A percentile compares a stretch with the other conserved stretches of the same genome.
Evolutionary conservation across 78 protist species (phyloP).

Genomic region (Dictyostelium brefeldianum): DNA sequence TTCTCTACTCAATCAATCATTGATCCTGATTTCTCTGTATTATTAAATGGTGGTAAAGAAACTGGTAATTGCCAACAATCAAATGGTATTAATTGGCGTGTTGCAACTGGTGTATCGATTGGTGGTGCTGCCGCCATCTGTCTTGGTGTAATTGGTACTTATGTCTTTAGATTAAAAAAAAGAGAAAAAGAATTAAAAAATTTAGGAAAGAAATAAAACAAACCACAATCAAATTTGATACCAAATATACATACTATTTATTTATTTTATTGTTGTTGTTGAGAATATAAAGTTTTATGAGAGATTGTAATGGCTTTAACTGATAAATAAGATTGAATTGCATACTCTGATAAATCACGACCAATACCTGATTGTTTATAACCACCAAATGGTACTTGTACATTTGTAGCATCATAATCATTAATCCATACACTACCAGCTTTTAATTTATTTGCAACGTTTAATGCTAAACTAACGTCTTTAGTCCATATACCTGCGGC

Average conservation of each 20-base stretch:
- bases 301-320: slow-evolving; percentile 40
- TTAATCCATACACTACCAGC: slow-evolving; percentile 68
- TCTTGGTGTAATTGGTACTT: too few relatives aligned
- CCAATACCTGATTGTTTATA: slow-evolving; percentile 70
- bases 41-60: neutral
- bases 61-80: neutral
- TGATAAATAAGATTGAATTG: slow-evolving; percentile 13
- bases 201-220: too few relatives aligned
- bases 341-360: slow-evolving; percentile 47
- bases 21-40: too few relatives aligned
- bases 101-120: too few relatives aligned
- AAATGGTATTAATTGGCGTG: neutral
- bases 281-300: slow-evolving; percentile 24
- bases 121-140: too few relatives aligned
- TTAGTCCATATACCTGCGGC: slow-evolving; percentile 88
- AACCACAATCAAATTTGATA: too few relatives aligned
- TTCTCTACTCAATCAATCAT: neutral
- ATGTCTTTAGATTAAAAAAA: too few relatives aligned
- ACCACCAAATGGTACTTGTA: slow-evolving; percentile 63
- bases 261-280: neutral
- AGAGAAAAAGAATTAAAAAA: too few relatives aligned
- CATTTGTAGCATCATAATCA: neutral
- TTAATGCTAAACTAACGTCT: slow-evolving; percentile 39
- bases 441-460: slow-evolving; percentile 35
- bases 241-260: too few relatives aligned